phyloP scores from a whole-genome alignment of 1,139 yeast genomes.

The Candida dubliniensis region DNA sequence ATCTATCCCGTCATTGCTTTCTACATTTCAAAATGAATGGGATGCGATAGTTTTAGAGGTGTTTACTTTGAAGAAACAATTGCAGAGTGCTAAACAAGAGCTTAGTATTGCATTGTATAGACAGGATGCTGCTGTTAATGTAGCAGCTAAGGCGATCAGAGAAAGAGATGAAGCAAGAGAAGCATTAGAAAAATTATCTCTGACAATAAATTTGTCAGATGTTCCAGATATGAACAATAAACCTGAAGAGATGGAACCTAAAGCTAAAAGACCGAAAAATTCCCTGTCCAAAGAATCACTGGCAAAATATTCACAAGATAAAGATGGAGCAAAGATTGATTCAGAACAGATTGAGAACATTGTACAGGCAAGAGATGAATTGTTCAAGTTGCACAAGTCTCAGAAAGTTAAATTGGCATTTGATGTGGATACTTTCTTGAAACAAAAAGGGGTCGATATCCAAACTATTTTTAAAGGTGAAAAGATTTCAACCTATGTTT shows the following conservation, averaged over 20 bases:
- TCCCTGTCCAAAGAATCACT: not conserved
- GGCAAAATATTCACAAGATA: not conserved
- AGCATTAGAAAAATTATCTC: slow-evolving; percentile 53
- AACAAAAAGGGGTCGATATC: not conserved
- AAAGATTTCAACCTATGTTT: not conserved
- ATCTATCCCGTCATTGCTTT: slow-evolving; percentile 76
- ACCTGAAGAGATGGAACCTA: slow-evolving; percentile 2
- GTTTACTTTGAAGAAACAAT: slow-evolving; percentile 71
- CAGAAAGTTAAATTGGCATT: slow-evolving; percentile 37
- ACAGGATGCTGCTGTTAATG: slow-evolving; percentile 88
- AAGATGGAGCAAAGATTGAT: not conserved
- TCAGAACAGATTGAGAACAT: slow-evolving; percentile 26
- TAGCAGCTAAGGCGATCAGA: slow-evolving; percentile 69
- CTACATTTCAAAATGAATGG: slow-evolving; percentile 85
- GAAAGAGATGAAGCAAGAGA: slow-evolving; percentile 73
- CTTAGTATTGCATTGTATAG: slow-evolving; percentile 76
- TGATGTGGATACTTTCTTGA: slow-evolving; percentile 14
- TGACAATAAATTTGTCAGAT: slow-evolving; percentile 16
- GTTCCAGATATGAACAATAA: slow-evolving; percentile 8
- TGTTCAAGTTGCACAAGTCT: slow-evolving; percentile 45
- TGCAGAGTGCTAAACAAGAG: slow-evolving; percentile 66
- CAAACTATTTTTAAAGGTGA: not conserved
- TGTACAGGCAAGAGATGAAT: slow-evolving; percentile 33
- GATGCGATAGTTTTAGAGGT: slow-evolving; percentile 83
- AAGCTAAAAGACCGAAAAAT: not conserved